A percentile compares a stretch with the other conserved stretches of the same genome.
These are phyloP conservation scores for Amanita thiersii DNA, from an alignment of 768 basidiomycete species.

Conservation along the genomic window DNA sequence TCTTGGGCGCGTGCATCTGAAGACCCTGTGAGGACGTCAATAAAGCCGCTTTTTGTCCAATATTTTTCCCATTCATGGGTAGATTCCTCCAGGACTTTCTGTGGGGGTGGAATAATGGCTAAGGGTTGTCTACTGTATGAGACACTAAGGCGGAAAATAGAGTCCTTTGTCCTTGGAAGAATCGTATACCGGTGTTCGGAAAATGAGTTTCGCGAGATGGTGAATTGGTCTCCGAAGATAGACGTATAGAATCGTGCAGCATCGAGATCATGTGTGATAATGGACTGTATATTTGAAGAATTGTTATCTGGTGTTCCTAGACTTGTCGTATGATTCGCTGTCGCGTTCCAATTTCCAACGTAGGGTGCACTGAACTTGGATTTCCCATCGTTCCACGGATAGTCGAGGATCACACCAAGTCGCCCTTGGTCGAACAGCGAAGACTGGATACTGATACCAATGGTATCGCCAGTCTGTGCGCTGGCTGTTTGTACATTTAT, in stretches of 20 bases:
- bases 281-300: conserved; percentile 17
- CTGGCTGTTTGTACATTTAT: conserved; percentile 33
- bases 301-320: conserved; percentile 15
- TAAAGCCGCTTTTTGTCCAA: conserved; percentile 42
- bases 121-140: conserved; percentile 21
- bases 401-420: conserved; percentile 46
- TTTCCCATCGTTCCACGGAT: conserved; percentile 54
- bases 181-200: conserved; percentile 40
- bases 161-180: conserved; percentile 18
- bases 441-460: conserved; percentile 34
- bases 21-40: conserved; percentile 43
- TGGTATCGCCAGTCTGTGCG: conserved; percentile 27
- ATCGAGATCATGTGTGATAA: conserved; percentile 34
- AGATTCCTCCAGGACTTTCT: conserved; percentile 25
- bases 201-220: conserved; percentile 33
- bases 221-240: conserved; percentile 29
- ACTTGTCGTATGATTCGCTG: conserved; percentile 38
- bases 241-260: conserved; percentile 33
- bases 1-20: conserved; percentile 43
- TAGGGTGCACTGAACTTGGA: conserved; percentile 50
- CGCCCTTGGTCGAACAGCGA: conserved; percentile 26
- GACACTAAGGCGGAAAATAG: conserved; percentile 27
- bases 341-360: conserved; percentile 43
- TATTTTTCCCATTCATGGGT: conserved; percentile 32
- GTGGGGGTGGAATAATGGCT: conserved; percentile 15